A percentile compares a stretch with the other conserved stretches of the same genome.
Evolutionary conservation across 352 stramenopile genomes (phyloP).

Genomic region (Globisporangium orthogonon): DNA sequence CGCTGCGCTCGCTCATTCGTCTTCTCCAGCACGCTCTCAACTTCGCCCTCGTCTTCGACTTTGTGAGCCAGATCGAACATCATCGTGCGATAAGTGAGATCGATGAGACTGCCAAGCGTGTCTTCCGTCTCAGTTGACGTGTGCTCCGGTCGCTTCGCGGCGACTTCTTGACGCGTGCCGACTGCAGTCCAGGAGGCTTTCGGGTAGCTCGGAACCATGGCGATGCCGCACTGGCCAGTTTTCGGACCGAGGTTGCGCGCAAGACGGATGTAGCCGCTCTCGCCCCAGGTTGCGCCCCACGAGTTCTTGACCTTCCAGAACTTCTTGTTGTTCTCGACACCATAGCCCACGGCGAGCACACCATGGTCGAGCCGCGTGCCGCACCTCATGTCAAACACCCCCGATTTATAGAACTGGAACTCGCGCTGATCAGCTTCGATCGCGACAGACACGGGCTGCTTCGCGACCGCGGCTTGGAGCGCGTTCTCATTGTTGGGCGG

Average conservation of each 20-base stretch:
- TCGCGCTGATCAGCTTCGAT: slow-evolving; percentile 90
- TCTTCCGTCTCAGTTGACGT: neutral
- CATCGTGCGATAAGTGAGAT: slow-evolving; percentile 6
- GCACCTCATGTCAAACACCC: slow-evolving; percentile 81
- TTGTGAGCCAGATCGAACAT: neutral
- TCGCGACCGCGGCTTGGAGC: slow-evolving; percentile 82
- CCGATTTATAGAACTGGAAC: slow-evolving; percentile 97
- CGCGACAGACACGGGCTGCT: slow-evolving; percentile 92
- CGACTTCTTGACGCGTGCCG: neutral
- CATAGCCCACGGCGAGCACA: slow-evolving; percentile 94
- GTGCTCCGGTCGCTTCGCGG: neutral
- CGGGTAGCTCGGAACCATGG: slow-evolving; percentile 24
- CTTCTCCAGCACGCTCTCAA: neutral
- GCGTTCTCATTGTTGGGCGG: slow-evolving; percentile 52
- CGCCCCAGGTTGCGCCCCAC: slow-evolving; percentile 94
- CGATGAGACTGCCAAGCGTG: slow-evolving; percentile 1
- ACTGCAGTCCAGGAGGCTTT: slow-evolving; percentile 9
- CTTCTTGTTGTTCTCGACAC: slow-evolving; percentile 78
- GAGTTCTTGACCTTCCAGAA: slow-evolving; percentile 92
- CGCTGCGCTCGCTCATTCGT: neutral
- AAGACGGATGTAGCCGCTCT: slow-evolving; percentile 92
- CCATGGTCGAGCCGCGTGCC: slow-evolving; percentile 93
- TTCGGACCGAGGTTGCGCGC: slow-evolving; percentile 41
- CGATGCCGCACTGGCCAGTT: slow-evolving; percentile 20
- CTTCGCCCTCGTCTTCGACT: neutral